Conservation (phyloP, 2,329 filamentous ascomycete species). For the Byssoonygena ceratinophila region DNA sequence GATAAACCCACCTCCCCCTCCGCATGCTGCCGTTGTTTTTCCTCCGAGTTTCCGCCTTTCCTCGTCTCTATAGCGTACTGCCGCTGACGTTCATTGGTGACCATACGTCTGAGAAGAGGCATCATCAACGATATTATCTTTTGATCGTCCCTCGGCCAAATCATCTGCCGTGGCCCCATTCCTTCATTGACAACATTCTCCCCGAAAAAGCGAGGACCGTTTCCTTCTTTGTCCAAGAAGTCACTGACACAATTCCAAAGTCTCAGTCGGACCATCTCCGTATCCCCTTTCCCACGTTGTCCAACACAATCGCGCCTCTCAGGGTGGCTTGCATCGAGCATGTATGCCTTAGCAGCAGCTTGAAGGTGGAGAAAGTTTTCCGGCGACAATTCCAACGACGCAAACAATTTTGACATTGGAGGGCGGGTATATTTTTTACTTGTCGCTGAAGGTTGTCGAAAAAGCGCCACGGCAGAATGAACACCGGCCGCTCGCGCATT, state of each 20-base stretch:
- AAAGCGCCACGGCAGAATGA: constrained; percentile 46
- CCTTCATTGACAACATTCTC: constrained; percentile 36
- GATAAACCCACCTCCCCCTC: constrained; percentile 18
- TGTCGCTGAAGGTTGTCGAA: constrained; percentile 39
- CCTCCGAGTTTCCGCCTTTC: constrained; percentile 36
- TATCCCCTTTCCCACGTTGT: constrained; percentile 45
- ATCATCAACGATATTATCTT: constrained; percentile 49
- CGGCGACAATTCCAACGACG: constrained; percentile 46
- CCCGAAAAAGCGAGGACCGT: constrained; percentile 45
- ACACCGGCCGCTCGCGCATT: constrained; percentile 42
- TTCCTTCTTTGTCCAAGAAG: constrained; percentile 43
- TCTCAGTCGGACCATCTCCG: constrained; percentile 47
- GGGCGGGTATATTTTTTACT: constrained; percentile 49
- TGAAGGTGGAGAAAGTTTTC: constrained; percentile 49
- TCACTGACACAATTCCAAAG: constrained; percentile 48
- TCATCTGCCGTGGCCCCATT: constrained; percentile 33
- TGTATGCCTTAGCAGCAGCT: constrained; percentile 46
- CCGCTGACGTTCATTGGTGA: constrained; percentile 50
- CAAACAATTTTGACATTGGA: constrained; percentile 48
- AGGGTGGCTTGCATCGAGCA: constrained; percentile 46
- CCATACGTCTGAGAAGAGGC: constrained; percentile 47
- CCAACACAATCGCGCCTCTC: constrained; percentile 49
- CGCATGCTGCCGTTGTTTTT: constrained; percentile 29
- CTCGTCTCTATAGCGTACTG: constrained; percentile 48
- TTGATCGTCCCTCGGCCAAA: constrained; percentile 47